Conservation (phyloP, 441 rosid genomes). For the Brassica balearica region DNA sequence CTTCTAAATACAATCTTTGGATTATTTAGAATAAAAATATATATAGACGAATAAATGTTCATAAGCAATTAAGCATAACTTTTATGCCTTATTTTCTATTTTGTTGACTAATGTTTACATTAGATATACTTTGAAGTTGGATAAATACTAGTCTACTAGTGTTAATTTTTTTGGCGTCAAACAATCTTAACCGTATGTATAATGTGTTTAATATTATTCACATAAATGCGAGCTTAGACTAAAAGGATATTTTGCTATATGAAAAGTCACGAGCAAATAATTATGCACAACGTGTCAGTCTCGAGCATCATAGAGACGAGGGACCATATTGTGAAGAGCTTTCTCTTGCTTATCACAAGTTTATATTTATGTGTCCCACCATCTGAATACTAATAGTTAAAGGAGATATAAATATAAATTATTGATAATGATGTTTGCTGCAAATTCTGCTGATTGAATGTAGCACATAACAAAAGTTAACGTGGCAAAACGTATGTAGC, state of each 20-base stretch:
- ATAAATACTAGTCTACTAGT: background rate
- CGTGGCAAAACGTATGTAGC: no score
- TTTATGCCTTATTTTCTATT: background rate
- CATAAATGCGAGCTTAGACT: slow-evolving; percentile 18
- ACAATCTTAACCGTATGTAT: background rate
- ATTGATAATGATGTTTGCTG: background rate
- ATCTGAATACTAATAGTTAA: background rate
- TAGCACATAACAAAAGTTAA: no score
- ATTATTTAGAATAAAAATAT: background rate
- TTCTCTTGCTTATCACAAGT: no score
- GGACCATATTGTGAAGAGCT: no score
- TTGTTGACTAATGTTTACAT: background rate
- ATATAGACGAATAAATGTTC: no score
- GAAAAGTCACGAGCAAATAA: no score
- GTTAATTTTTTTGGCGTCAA: slow-evolving; percentile 1
- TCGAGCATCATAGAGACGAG: no score
- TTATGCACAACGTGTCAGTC: no score
- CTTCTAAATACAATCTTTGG: slow-evolving; percentile 12
- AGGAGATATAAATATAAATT: background rate
- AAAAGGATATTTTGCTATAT: no score
- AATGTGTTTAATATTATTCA: background rate
- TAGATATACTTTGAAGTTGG: background rate
- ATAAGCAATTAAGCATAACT: background rate
- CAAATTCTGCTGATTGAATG: background rate
- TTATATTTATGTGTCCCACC: background rate